Conservation (phyloP, 768 basidiomycete genomes). For the Hypsizygus marmoreus region DNA sequence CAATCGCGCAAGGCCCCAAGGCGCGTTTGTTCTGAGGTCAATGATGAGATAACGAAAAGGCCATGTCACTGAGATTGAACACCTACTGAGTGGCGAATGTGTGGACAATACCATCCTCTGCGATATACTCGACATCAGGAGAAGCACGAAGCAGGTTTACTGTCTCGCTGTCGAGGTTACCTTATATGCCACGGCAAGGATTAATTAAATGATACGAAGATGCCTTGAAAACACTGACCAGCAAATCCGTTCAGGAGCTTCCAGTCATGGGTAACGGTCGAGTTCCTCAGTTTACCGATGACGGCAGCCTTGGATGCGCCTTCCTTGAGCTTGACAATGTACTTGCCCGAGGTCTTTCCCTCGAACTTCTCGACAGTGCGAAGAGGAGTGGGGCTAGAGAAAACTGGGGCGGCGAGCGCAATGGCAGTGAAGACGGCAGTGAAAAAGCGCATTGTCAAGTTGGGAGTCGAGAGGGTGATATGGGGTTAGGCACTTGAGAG, state of each 20-base stretch:
- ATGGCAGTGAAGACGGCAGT: conserved; percentile 6
- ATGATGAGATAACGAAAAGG: too few relatives aligned
- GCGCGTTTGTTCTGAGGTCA: conserved; percentile 28
- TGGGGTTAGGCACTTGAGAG: conserved; percentile 3
- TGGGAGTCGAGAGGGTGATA: background rate
- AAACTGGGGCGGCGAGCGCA: conserved; percentile 2
- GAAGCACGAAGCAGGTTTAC: conserved; percentile 22
- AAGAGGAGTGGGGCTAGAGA: background rate
- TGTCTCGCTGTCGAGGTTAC: conserved; percentile 16
- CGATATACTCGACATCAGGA: conserved; percentile 21
- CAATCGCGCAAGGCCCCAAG: conserved; percentile 34
- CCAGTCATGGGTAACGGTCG: conserved; percentile 22
- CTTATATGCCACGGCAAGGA: background rate
- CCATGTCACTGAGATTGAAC: background rate
- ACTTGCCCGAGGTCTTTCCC: conserved; percentile 25
- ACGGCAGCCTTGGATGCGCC: conserved; percentile 22
- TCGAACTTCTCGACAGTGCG: background rate
- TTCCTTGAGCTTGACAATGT: conserved; percentile 33
- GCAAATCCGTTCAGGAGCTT: conserved; percentile 32
- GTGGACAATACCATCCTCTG: conserved; percentile 26
- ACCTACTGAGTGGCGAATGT: conserved; percentile 24
- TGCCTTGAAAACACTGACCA: conserved; percentile 14
- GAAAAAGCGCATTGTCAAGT: conserved; percentile 7
- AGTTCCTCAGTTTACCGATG: conserved; percentile 4
- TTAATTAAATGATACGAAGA: background rate